A percentile compares a stretch with the other conserved stretches of the same genome.
Evolutionary conservation across 495 filamentous ascomycete genomes (phyloP).

Genomic region (Hyaloscypha variabilis): DNA sequence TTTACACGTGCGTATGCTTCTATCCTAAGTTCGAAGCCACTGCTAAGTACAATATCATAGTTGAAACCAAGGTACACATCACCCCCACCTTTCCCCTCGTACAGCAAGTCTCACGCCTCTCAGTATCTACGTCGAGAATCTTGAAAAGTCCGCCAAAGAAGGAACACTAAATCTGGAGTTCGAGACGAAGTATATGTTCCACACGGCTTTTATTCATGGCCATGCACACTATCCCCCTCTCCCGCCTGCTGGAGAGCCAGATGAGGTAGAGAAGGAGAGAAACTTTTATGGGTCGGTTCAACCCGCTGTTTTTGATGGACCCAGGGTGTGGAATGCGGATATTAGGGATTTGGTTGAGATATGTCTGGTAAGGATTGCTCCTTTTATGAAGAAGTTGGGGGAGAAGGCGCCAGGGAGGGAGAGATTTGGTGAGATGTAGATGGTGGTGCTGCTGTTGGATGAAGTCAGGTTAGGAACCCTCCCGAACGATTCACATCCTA

Average conservation of each 20-base stretch:
- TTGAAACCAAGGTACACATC: slow-evolving; percentile 9
- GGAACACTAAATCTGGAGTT: slow-evolving; percentile 16
- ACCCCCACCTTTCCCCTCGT: background rate
- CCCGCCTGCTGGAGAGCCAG: background rate
- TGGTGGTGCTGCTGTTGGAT: background rate
- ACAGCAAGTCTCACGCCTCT: background rate
- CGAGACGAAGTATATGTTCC: slow-evolving; percentile 20
- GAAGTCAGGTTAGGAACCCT: too few species aligned
- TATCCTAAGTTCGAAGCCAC: background rate
- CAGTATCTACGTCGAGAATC: slow-evolving; percentile 20
- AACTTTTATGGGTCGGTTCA: slow-evolving; percentile 21
- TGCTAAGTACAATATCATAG: background rate
- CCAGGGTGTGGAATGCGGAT: slow-evolving; percentile 9
- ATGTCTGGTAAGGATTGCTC: slow-evolving; percentile 21
- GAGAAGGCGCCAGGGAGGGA: slow-evolving; percentile 6
- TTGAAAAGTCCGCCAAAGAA: slow-evolving; percentile 7
- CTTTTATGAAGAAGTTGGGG: slow-evolving; percentile 18
- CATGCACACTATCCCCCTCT: slow-evolving; percentile 21
- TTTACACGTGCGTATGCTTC: background rate
- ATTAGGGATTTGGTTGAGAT: slow-evolving; percentile 7
- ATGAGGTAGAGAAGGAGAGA: background rate
- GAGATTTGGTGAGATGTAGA: slow-evolving; percentile 11
- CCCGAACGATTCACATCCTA: too few species aligned
- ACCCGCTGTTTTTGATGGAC: slow-evolving; percentile 21
- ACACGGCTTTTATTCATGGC: slow-evolving; percentile 21